Evolutionary conservation across 192 early-diverging fungal species (phyloP), one percentile per base, ranked within the genome.

Genomic region (Spizellomyces sp.): DNA sequence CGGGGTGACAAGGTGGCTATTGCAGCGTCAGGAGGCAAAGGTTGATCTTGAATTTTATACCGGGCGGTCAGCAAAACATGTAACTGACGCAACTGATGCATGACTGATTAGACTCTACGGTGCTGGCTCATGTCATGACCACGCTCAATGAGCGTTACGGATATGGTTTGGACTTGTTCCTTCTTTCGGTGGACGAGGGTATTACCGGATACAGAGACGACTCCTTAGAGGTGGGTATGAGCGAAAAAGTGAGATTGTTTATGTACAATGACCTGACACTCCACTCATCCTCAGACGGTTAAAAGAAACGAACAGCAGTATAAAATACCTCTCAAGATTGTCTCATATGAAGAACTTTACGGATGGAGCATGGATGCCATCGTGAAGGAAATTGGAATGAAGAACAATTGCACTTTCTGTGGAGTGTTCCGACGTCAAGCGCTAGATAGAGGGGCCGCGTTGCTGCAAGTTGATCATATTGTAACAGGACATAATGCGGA

Each of bases 371-470:
- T 99, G 97, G 97, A 99, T 82, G 84, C 80, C 41, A 98, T 99
- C 75, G 97, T 99, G 6, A 87, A 89, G 63, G 89, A 95, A 58
- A 92, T 98, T 17, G 97, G 97, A 0, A 84, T 90, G 62, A 98
- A 98, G 77, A 99, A 97, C 78, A 99, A 99, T 79, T 99, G 97
- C 76, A 99, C 97, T 12, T 99, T 97, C 75, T 99, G 97, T 73
- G 97, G 97, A 55, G 97, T 99, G 48, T 98, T 99, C 75, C 89
- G 97, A 58, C 86, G 97, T 21, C 97, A 99, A 78, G 97, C 97
- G 48, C 81, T 99, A 58, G 97, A 99, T 66, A 84, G 97, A 54
- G 97, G 97, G 47, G 93, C 96, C 2, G 86, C 91, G 54, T 85
- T 95, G 87, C 83, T 99, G 22, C 83, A 89, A 41, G 92, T 95